Evolutionary conservation across 2,329 filamentous ascomycete species (phyloP), one percentile per base, ranked within the genome.

Genomic region (Claviceps fusiformis): DNA sequence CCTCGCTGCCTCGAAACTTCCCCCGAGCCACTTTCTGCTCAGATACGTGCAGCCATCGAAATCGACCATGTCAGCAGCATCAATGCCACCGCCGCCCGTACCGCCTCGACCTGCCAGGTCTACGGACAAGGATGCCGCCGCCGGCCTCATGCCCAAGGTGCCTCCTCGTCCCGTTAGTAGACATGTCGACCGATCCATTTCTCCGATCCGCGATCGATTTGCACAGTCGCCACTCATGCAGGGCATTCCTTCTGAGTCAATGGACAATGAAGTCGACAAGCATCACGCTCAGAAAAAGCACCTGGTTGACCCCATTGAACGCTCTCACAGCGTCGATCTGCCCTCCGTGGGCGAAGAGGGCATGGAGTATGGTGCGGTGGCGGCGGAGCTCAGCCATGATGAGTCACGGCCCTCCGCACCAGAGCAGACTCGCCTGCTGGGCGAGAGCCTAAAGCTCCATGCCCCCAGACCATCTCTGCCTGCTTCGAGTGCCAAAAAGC

Each of bases 281-380:
- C 70, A 64, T 59, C 66, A 73, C 59, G 56, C 56, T 58, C 54
- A 60, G 35, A 60, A 62, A n/a, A 62, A 65, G 37, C 63, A 65
- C 60, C 64, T 68, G 60, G 68, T 65, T 52, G 73, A 78, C 47
- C 69, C 71, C 44, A 67, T 77, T 59, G 71, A 78, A 46, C 86
- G 89, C 52, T 82, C 87, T 41, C 80, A 82, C 51, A 95, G 88
- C 65, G 88, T 95, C 55, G 80, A 81, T 39, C 79, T 96, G 66
- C 92, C 92, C 17, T 87, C 87, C 1, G 78, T 95, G 55, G 92
- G 92, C 56, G 85, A 96, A 67, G 92, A 96, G 72, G 92, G 92
- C 59, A 82, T 78, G 61, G 92, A 96, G 72, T 96, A 96, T 71
- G 88, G 82, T 53, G 85, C 68, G 27, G 67, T 77, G 39, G 64